A percentile compares a stretch with the other conserved stretches of the same genome.
Conservation (phyloP, 2,329 filamentous ascomycete genomes). For the Arthrobotrys sphaeroides region DNA sequence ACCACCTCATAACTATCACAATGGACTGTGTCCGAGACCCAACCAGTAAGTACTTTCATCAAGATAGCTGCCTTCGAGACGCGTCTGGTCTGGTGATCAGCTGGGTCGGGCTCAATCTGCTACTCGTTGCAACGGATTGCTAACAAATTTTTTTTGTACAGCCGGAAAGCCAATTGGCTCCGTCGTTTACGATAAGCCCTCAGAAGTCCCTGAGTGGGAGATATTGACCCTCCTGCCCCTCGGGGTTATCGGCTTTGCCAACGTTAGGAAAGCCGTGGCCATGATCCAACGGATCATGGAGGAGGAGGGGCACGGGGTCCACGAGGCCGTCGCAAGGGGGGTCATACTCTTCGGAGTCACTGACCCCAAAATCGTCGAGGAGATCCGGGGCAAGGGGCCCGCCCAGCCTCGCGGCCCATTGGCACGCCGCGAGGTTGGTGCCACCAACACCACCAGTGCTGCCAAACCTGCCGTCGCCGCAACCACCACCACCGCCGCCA, state of each 20-base stretch:
- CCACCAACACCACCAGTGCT: background rate
- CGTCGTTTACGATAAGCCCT: constrained; percentile 27
- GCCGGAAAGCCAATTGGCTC: constrained; percentile 36
- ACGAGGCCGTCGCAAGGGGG: constrained; percentile 21
- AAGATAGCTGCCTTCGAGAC: background rate
- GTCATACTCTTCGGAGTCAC: constrained; percentile 48
- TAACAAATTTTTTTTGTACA: background rate
- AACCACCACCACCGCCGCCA: background rate
- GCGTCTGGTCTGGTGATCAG: background rate
- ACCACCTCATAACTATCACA: background rate
- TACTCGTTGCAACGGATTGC: background rate
- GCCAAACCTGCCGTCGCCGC: background rate
- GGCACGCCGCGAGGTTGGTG: no score
- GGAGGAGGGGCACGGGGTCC: constrained; percentile 7
- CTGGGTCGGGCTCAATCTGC: background rate
- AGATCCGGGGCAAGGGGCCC: constrained; percentile 17
- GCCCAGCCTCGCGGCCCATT: no score
- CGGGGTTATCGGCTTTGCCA: constrained; percentile 10
- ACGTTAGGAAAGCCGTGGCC: background rate
- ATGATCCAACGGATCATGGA: constrained; percentile 27
- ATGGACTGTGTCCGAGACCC: constrained; percentile 33
- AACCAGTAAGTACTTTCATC: constrained; percentile 16
- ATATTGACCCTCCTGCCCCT: constrained; percentile 36
- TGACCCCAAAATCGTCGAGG: constrained; percentile 28
- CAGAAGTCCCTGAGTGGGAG: constrained; percentile 17